Percentiles rank a stretch among this genome's conserved stretches.
These are phyloP conservation scores for Boletellus sp. DNA, from an alignment of 768 basidiomycete species.

Conservation along the genomic window DNA sequence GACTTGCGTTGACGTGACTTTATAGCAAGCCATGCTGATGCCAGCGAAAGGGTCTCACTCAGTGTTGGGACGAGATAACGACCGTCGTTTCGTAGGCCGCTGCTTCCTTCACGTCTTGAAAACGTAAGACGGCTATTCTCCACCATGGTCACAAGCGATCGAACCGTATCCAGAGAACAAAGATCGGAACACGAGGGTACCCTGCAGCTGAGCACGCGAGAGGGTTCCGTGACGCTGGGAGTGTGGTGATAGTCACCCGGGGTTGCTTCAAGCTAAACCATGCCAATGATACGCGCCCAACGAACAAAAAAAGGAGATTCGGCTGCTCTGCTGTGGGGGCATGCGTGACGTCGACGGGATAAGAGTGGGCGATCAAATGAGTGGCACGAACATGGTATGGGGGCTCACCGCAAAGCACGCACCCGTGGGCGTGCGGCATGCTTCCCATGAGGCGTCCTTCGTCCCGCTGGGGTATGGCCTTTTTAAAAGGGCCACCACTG, in stretches of 20 bases:
- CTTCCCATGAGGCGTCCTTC: slow-evolving; percentile 29
- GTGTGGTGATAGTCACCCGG: slow-evolving; percentile 11
- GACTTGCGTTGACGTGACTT: slow-evolving; percentile 11
- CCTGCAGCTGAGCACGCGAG: slow-evolving; percentile 25
- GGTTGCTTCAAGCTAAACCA: not conserved
- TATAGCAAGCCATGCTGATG: not conserved
- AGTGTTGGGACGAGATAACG: not conserved
- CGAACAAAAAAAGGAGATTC: slow-evolving; percentile 6
- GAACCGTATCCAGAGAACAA: slow-evolving; percentile 5
- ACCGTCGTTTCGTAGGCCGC: not conserved
- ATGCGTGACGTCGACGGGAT: slow-evolving; percentile 8
- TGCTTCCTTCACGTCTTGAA: slow-evolving; percentile 1
- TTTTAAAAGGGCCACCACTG: slow-evolving; percentile 20
- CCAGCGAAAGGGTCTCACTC: not conserved
- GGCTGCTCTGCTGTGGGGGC: slow-evolving; percentile 1
- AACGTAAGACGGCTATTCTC: slow-evolving; percentile 16
- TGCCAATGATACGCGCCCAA: not conserved
- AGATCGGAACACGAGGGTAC: slow-evolving; percentile 21
- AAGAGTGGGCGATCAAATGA: slow-evolving; percentile 14
- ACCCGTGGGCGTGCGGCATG: slow-evolving; percentile 27
- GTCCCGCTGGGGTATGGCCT: slow-evolving; percentile 13
- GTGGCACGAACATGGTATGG: slow-evolving; percentile 2
- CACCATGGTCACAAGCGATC: slow-evolving; percentile 4
- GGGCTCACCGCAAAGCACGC: slow-evolving; percentile 15
- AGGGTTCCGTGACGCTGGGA: slow-evolving; percentile 18